A percentile compares a stretch with the other conserved stretches of the same genome.
Conservation (phyloP, 1,284 basidiomycete genomes). For the Rhodotorula sp. region DNA sequence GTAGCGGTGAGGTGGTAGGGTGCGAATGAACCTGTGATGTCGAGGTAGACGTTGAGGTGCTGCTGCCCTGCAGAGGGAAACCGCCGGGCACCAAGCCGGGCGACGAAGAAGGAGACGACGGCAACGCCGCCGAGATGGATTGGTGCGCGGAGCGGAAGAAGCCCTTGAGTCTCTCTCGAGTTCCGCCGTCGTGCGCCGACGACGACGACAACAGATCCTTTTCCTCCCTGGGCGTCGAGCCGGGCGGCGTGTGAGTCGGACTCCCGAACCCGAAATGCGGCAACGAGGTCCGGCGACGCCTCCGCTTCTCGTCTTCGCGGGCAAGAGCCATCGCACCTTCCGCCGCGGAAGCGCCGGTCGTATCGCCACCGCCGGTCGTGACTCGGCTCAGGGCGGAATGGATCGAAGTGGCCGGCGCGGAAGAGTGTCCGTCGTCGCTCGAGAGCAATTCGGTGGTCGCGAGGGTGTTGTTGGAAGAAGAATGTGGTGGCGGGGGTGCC, state of each 20-base stretch:
- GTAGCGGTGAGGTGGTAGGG: background rate
- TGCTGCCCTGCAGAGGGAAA: no score
- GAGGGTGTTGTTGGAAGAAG: no score
- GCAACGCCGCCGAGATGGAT: conserved; percentile 21
- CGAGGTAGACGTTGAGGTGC: no score
- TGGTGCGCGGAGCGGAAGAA: conserved; percentile 23
- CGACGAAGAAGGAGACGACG: conserved; percentile 6
- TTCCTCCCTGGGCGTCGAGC: background rate
- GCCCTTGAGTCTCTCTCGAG: conserved; percentile 28
- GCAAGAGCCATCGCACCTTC: background rate
- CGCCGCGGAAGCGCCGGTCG: background rate
- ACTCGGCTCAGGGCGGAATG: background rate
- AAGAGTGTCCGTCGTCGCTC: background rate
- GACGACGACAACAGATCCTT: background rate
- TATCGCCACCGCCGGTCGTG: background rate
- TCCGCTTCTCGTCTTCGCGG: background rate
- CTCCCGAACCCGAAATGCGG: conserved; percentile 17
- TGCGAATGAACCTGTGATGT: no score
- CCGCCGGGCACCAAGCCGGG: background rate
- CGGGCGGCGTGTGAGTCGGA: background rate
- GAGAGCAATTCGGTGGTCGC: background rate
- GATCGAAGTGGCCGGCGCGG: conserved; percentile 10
- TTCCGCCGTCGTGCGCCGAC: background rate
- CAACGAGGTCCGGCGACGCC: conserved; percentile 22
- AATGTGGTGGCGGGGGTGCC: background rate